phyloP scores from a whole-genome alignment of 176 grass and related monocot genomes.

The Otatea glauca region DNA sequence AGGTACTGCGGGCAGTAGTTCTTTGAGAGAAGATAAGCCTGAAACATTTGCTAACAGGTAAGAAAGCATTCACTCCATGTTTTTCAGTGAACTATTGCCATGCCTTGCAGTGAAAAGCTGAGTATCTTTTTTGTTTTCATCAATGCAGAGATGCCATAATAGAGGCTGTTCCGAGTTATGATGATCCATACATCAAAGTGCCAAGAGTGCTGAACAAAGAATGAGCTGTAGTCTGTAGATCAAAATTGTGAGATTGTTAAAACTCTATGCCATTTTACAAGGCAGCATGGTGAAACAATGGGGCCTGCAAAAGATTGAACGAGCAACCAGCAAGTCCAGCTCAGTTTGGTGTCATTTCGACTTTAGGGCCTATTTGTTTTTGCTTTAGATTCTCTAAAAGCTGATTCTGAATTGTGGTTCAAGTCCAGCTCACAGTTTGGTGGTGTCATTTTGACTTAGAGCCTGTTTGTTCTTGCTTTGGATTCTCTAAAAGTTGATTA shows the following conservation, averaged over 20 bases:
- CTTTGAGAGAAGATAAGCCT: constrained; percentile 68
- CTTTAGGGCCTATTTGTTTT: too few relatives aligned
- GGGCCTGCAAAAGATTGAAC: neutral
- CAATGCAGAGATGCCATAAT: constrained; percentile 69
- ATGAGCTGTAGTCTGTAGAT: constrained; percentile 44
- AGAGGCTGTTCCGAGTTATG: constrained; percentile 69
- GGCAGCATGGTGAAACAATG: neutral
- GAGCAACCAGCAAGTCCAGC: constrained; percentile 1
- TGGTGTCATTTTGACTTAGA: too few relatives aligned
- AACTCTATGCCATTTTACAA: neutral
- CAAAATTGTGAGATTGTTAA: constrained; percentile 16
- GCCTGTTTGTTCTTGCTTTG: too few relatives aligned
- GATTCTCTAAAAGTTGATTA: too few relatives aligned
- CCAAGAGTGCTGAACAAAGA: constrained; percentile 86
- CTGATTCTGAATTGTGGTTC: too few relatives aligned
- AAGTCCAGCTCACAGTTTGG: too few relatives aligned
- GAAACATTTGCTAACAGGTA: constrained; percentile 83
- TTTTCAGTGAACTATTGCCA: neutral
- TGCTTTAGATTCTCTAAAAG: too few relatives aligned
- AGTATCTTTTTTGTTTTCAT: neutral
- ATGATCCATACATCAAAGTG: constrained; percentile 86
- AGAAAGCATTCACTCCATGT: neutral
- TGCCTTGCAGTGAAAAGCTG: neutral
- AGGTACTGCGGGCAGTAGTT: constrained; percentile 53
- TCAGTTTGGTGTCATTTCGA: neutral